These are phyloP conservation scores for Fraxinus americana DNA, from an alignment of 257 asterid species.

Conservation along the genomic window DNA sequence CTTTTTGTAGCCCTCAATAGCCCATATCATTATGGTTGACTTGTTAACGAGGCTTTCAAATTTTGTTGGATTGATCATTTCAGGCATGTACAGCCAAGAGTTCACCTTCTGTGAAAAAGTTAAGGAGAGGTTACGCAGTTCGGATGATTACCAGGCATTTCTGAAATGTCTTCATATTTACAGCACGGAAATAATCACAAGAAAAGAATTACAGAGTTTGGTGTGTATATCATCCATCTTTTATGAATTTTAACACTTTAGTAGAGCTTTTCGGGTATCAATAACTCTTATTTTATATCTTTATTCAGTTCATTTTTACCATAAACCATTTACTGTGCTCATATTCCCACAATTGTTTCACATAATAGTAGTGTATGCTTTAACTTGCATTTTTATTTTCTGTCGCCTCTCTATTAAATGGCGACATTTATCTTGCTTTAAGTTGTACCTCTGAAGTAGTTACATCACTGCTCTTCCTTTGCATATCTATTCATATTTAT, in stretches of 20 bases:
- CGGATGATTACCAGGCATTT: conserved; percentile 93
- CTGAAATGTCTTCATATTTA: conserved; percentile 94
- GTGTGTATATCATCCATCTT: conserved; percentile 46
- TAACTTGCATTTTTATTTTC: background rate
- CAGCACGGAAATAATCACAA: conserved; percentile 90
- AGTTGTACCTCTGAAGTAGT: conserved; percentile 8
- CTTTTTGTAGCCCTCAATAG: background rate
- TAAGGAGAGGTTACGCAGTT: conserved; percentile 77
- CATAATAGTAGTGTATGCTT: conserved; percentile 9
- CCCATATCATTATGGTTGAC: conserved; percentile 1
- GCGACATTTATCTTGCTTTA: conserved; percentile 3
- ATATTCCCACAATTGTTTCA: background rate
- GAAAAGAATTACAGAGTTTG: conserved; percentile 82
- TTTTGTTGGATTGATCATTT: conserved; percentile 32
- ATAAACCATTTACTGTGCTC: conserved; percentile 15
- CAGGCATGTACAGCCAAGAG: conserved; percentile 79
- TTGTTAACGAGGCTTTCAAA: conserved; percentile 12
- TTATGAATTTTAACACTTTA: conserved; percentile 12
- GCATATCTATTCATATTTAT: conserved; percentile 2
- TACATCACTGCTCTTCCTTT: conserved; percentile 11
- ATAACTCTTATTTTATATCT: background rate
- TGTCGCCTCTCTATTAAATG: background rate
- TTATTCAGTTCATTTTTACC: conserved; percentile 13
- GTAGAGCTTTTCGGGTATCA: conserved; percentile 9
- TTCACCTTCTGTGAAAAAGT: conserved; percentile 91